A percentile compares a stretch with the other conserved stretches of the same genome.
Evolutionary conservation across 495 filamentous ascomycete species (phyloP).

Genomic region (Aspergillus nanangensis): DNA sequence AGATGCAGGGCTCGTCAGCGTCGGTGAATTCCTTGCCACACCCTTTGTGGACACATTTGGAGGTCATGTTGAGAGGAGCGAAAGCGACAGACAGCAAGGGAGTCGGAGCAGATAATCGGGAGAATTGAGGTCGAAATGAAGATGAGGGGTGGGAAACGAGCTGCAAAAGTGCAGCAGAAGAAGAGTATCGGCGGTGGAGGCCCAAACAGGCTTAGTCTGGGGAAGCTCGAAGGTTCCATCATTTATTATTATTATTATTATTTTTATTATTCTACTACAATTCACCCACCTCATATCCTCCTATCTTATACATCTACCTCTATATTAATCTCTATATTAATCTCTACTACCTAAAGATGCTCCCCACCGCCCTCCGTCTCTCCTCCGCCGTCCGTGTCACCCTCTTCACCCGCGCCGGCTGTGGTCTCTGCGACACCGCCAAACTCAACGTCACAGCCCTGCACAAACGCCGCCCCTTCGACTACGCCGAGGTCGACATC

Average conservation of each 20-base stretch:
- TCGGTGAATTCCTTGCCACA: constrained; percentile 88
- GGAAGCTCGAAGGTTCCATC: constrained; percentile 48
- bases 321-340: not conserved
- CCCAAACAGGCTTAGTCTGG: constrained; percentile 33
- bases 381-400: constrained; percentile 66
- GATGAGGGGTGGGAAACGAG: constrained; percentile 7
- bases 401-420: constrained; percentile 75
- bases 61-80: constrained; percentile 53
- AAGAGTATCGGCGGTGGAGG: constrained; percentile 3
- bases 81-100: constrained; percentile 1
- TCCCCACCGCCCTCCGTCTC: constrained; percentile 36
- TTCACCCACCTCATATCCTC: too few species aligned
- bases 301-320: not conserved
- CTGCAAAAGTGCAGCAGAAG: not conserved
- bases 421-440: constrained; percentile 74
- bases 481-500: constrained; percentile 76
- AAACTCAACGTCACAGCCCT: constrained; percentile 67
- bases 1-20: constrained; percentile 77
- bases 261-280: too few species aligned
- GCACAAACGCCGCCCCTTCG: constrained; percentile 64
- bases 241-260: constrained; percentile 1
- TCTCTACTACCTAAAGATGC: constrained; percentile 19
- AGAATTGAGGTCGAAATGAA: not conserved
- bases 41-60: constrained; percentile 94
- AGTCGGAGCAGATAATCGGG: not conserved